Evolutionary conservation across 2,329 filamentous ascomycete species (phyloP), one percentile per base, ranked within the genome.

Genomic region (Paecilomyces sp.): DNA sequence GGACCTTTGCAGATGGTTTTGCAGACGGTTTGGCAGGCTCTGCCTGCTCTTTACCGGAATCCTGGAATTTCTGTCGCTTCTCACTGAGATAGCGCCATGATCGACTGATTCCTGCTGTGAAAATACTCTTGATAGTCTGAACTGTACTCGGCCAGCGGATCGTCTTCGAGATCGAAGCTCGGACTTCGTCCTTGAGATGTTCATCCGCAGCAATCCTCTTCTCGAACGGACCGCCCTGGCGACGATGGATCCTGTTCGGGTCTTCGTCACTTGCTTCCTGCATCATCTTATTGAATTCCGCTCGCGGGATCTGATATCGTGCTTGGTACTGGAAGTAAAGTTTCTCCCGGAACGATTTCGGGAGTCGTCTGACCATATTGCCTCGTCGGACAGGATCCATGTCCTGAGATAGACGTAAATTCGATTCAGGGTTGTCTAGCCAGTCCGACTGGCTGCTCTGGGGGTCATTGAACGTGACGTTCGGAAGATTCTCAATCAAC

Each of bases 321-420:
- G 88, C 87, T 74, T 96, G 92, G 74, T 97, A 99, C 68, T 92
- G 87, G 74, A 96, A 96, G 77, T 99, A 99, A 0, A 99, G 80
- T 61, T 91, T 92, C 58, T 89, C 85, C 41, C 94, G 86, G 81
- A 99, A 97, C 5, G 87, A 83, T 67, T 89, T 88, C 3, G 94
- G 94, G 11, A 99, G 80, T 12, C 94, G 88, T 4, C 94, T 87
- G 9, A 99, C 93, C 91, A 99, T 99, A 75, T 99, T 99, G 18
- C 90, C 91, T 60, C 94, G 87, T 69, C 90, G 92, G 60, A 90
- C 78, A 0, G 92, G 90, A 68, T 96, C 90, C 92, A 97, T 95
- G 69, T 97, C 92, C 75, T 99, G 94, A 51, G 83, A 81, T 22
- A 99, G 80, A 15, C 79, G 81, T 65, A 90, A 82, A 65, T 94